Percentiles rank a stretch among this genome's conserved stretches.
Evolutionary conservation across 441 rosid genomes (phyloP).

Genomic region (Capsella rubella): DNA sequence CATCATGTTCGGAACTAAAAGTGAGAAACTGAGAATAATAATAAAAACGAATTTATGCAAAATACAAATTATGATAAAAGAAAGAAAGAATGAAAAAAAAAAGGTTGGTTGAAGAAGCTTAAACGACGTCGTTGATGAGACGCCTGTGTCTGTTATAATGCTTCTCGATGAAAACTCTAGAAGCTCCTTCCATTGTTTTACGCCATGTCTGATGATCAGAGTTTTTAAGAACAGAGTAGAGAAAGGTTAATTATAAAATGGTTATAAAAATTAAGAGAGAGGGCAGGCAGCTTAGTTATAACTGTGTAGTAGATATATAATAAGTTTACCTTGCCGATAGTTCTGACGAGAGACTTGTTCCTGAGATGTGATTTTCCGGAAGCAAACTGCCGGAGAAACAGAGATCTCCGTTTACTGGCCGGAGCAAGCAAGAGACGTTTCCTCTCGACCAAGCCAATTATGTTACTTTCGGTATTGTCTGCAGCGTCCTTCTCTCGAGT

Average conservation of each 20-base stretch:
- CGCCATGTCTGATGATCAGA: slow-evolving; percentile 68
- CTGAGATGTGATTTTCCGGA: slow-evolving; percentile 56
- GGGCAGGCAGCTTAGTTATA: too few species aligned
- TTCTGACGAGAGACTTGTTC: slow-evolving; percentile 62
- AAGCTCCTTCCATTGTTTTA: slow-evolving; percentile 80
- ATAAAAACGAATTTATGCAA: background rate
- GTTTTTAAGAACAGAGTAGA: background rate
- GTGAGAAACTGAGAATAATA: background rate
- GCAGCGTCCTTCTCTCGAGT: slow-evolving; percentile 12
- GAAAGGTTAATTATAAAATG: background rate
- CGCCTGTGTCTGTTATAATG: slow-evolving; percentile 79
- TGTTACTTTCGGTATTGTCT: slow-evolving; percentile 35
- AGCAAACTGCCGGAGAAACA: slow-evolving; percentile 60
- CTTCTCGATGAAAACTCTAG: slow-evolving; percentile 71
- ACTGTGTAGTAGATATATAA: too few species aligned
- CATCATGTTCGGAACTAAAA: too few species aligned
- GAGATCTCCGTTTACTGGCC: slow-evolving; percentile 49
- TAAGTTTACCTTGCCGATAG: slow-evolving; percentile 63
- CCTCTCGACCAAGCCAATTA: slow-evolving; percentile 55
- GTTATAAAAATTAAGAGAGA: background rate
- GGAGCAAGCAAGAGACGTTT: slow-evolving; percentile 63
- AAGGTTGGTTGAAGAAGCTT: slow-evolving; percentile 4
- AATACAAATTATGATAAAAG: too few species aligned
- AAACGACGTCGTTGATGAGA: slow-evolving; percentile 64
- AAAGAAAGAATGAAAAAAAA: background rate